A percentile compares a stretch with the other conserved stretches of the same genome.
phyloP scores from a whole-genome alignment of 257 asterid genomes.

The Solanum etuberosum region DNA sequence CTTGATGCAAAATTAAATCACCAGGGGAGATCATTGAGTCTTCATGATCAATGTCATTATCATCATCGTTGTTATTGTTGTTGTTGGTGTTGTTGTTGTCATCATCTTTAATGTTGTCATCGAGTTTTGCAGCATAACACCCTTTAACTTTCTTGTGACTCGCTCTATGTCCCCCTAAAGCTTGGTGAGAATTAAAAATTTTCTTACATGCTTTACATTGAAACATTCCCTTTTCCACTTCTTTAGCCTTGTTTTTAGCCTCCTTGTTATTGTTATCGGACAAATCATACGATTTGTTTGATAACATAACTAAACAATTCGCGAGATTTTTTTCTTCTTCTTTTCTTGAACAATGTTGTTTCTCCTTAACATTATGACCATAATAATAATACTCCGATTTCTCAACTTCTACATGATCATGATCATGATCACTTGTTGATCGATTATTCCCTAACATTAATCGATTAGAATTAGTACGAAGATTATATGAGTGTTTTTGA shows the following conservation, averaged over 20 bases:
- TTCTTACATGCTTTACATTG: slow-evolving; percentile 82
- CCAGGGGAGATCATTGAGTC: not conserved
- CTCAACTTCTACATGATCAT: not conserved
- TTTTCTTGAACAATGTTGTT: slow-evolving; percentile 6
- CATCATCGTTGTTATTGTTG: not conserved
- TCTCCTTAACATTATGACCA: not conserved
- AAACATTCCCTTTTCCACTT: slow-evolving; percentile 39
- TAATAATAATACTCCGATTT: not conserved
- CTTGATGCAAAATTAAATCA: slow-evolving; percentile 8
- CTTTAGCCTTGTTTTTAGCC: slow-evolving; percentile 20
- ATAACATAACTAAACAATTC: slow-evolving; percentile 62
- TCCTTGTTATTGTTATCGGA: not conserved
- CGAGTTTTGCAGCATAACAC: slow-evolving; percentile 51
- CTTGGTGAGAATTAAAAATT: slow-evolving; percentile 74
- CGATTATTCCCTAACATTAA: not conserved
- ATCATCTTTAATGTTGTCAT: not conserved
- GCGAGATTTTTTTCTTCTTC: slow-evolving; percentile 86
- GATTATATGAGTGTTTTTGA: slow-evolving; percentile 42
- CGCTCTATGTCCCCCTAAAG: slow-evolving; percentile 94
- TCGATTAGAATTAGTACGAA: slow-evolving; percentile 38
- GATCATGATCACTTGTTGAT: slow-evolving; percentile 1
- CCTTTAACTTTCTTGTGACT: slow-evolving; percentile 94
- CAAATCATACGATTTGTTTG: slow-evolving; percentile 22
- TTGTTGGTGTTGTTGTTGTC: not conserved
- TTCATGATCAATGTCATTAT: slow-evolving; percentile 8